Base-by-base conservation (phyloP, 225 moss, liverwort and hornwort genomes). In the Antitrichia curtipendula region DNA sequence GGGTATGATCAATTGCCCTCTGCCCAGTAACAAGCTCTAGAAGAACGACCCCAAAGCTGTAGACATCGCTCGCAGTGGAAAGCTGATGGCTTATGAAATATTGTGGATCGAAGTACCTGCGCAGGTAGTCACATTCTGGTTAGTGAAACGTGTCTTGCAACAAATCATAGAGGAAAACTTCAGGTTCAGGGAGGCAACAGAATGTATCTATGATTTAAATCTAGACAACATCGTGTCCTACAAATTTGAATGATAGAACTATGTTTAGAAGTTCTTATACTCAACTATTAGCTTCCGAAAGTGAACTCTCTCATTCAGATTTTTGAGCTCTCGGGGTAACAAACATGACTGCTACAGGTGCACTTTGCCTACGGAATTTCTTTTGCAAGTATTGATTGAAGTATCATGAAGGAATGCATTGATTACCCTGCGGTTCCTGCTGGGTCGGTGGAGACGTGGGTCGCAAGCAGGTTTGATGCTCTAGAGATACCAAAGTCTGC, bases 401-500 rank as follows among this genome's bases (percentile, higher is more conserved):
- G 36, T 10, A 52, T 78, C 70, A 19, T 47, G 49, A 68, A 85
- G 61, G 70, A 88, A 70, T 81, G 36, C 76, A 31, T 85, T 90
- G 8, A 4, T 41, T 63, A 31, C 32, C 87, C 87, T 69, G 89
- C 71, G 17, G 92, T 91, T 86, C 89, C 87, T 40, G 91, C 87
- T 83, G 85, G 92, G 65, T 83, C 52, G 22, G 90, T 88, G 22
- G 93, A 91, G 45, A 93, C 49, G 52, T 91, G 91, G 40, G 93
- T 93, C 11, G 77, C 84, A 68, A 92, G 52, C 40, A 81, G 63
- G 25, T 76, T 65, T 57, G 89, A 92, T 32, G 79, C 75, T 88
- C 86, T 88, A 13, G 93, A 93, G 80, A 91, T 91, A 23, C 93
- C 91, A 85, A 91, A 93, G 69, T 93, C 88, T 8, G 93, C 88